Conservation (phyloP, 1,139 yeast species). For the Williopsis jadinii region DNA sequence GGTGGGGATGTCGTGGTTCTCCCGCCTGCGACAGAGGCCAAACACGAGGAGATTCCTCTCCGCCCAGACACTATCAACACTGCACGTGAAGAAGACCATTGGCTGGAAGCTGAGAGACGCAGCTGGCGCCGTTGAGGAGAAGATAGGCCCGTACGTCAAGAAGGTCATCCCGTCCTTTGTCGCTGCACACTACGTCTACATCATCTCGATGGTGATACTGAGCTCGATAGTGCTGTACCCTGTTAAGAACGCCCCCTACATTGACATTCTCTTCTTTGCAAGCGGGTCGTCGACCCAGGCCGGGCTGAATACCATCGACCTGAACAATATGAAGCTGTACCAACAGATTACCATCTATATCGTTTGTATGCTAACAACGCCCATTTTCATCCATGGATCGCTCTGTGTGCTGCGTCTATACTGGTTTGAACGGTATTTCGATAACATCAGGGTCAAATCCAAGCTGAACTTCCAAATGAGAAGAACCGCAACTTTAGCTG, state of each 20-base stretch:
- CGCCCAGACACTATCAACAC: conserved; percentile 1
- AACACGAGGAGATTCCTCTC: background rate
- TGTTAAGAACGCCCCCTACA: conserved; percentile 54
- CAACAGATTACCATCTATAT: conserved; percentile 71
- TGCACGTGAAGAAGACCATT: conserved; percentile 25
- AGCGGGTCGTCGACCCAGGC: conserved; percentile 84
- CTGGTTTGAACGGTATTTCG: conserved; percentile 87
- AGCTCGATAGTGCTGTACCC: conserved; percentile 77
- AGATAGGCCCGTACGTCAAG: conserved; percentile 40
- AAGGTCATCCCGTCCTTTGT: conserved; percentile 65
- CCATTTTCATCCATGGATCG: conserved; percentile 81
- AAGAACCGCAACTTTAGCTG: conserved; percentile 67
- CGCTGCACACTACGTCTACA: conserved; percentile 70
- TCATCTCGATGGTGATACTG: conserved; percentile 44
- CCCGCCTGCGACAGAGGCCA: background rate
- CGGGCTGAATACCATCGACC: conserved; percentile 75
- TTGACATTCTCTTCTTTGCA: conserved; percentile 73
- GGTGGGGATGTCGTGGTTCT: conserved; percentile 1
- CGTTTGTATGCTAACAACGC: conserved; percentile 64
- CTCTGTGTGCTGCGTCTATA: conserved; percentile 75
- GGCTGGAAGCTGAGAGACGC: conserved; percentile 32
- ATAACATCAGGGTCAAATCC: conserved; percentile 69
- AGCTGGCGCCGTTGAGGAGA: conserved; percentile 24
- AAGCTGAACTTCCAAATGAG: conserved; percentile 74
- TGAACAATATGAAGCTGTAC: conserved; percentile 54